Conservation (phyloP, 78 protist genomes). For the Trichosphaerium sp. region DNA sequence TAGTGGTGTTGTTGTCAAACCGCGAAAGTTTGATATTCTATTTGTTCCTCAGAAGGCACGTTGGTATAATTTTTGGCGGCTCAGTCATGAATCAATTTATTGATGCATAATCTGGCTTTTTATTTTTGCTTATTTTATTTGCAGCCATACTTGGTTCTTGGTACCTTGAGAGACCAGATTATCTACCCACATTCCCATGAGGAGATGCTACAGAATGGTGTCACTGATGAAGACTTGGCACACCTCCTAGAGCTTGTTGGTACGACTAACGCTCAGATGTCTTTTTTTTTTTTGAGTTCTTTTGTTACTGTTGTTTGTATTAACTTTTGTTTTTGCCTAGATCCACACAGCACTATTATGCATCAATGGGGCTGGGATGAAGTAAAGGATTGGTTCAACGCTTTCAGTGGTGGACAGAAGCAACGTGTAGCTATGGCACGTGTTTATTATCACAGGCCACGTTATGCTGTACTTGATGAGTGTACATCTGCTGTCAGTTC, state of each 20-base stretch:
- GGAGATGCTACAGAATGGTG: constrained; percentile 36
- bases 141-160: constrained; percentile 72
- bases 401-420: constrained; percentile 59
- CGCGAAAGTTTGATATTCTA: constrained; percentile 29
- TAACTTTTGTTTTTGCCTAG: too few relatives aligned
- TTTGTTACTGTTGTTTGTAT: not conserved
- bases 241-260: constrained; percentile 40
- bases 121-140: constrained; percentile 69
- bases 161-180: constrained; percentile 73
- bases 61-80: not conserved
- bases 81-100: not conserved
- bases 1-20: constrained; percentile 55
- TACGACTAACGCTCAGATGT: not conserved
- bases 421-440: constrained; percentile 80
- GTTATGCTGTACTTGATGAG: constrained; percentile 80
- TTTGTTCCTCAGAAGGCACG: constrained; percentile 29
- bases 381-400: constrained; percentile 42
- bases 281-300: too few relatives aligned
- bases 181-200: constrained; percentile 55
- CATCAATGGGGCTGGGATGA: constrained; percentile 45
- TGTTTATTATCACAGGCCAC: constrained; percentile 72
- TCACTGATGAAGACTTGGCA: constrained; percentile 60
- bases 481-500: constrained; percentile 64
- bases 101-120: constrained; percentile 10
- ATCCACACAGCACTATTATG: constrained; percentile 33